phyloP scores from a whole-genome alignment of 306 rosid species.

The Prosopis cineraria region DNA sequence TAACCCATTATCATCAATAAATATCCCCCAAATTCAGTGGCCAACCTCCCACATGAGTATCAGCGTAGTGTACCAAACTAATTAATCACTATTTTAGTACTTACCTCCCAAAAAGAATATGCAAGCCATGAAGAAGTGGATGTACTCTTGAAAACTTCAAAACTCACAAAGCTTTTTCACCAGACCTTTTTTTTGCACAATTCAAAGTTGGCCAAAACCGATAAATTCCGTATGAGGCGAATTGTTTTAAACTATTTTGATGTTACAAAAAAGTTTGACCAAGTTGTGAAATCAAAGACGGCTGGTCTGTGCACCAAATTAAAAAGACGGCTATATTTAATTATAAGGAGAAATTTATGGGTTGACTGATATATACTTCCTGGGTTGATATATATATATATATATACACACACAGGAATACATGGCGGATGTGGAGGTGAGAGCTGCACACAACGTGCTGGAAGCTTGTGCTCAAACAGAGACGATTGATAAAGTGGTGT shows the following conservation, averaged over 20 bases:
- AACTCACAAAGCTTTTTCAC: background rate
- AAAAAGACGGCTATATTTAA: background rate
- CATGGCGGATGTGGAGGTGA: constrained; percentile 86
- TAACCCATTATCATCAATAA: background rate
- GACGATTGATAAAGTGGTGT: constrained; percentile 75
- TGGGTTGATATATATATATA: background rate
- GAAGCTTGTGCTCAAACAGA: constrained; percentile 95
- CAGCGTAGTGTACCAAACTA: background rate
- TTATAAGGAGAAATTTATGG: background rate
- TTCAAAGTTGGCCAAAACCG: background rate
- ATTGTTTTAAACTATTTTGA: background rate
- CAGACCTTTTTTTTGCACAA: background rate
- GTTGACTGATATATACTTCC: background rate
- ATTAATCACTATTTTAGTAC: background rate
- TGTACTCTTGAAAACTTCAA: background rate
- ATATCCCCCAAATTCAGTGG: background rate
- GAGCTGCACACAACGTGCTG: constrained; percentile 93
- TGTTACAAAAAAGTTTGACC: background rate
- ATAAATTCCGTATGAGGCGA: background rate
- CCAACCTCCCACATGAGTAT: constrained; percentile 26
- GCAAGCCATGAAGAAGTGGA: background rate
- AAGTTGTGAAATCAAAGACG: background rate
- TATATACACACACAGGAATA: constrained; percentile 65
- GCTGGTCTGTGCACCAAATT: background rate
- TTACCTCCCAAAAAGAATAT: too few species aligned